Evolutionary conservation across 2,329 filamentous ascomycete genomes (phyloP), one percentile per base, ranked within the genome.

Genomic region (Penicillium sclerotigenum): DNA sequence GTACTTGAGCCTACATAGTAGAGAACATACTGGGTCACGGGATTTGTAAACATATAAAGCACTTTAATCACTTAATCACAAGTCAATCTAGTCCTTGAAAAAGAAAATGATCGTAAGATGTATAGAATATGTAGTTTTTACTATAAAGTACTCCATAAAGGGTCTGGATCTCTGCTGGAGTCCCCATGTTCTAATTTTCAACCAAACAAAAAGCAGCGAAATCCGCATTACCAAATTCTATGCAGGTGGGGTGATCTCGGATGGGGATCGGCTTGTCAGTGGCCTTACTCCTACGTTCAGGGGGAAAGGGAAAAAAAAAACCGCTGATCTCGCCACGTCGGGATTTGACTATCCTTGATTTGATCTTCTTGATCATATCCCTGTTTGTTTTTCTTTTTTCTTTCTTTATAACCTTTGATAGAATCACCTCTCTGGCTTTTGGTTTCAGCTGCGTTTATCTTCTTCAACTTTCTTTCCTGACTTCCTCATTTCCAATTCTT

Each of bases 271-370:
- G 69, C 66, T 68, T 61, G 62, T 56, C 56, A 65, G 69, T 71
- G 68, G 69, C 67, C 66, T 68, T 66, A 71, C 53, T 58, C 55
- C 51, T 28, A 34, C 40, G 28, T 31, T 58, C 52, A 60, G 54
- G 65, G 65, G 66, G 36, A 52, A 10, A 34, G 4, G 14, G 9
- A n/a, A 11, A 36, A 54, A 63, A 61, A 53, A 51, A 52, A 46
- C 37, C 28, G 37, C 5, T 57, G 58, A 62, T 71, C 69, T 70
- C 70, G 70, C 70, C 70, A 72, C 70, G 66, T 67, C 69, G 69
- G 69, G 64, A 68, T 58, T 62, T 58, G 63, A 57, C 54, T 57
- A 57, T 57, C 59, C 63, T 50, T 40, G 28, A 36, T 14, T n/a
- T n/a, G n/a, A n/a, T 52, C 26, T 34, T 38, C 36, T 33, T n/a